These are phyloP conservation scores for Neonectria neomacrospora DNA, from an alignment of 2,329 filamentous ascomycete genomes.

Conservation along the genomic window DNA sequence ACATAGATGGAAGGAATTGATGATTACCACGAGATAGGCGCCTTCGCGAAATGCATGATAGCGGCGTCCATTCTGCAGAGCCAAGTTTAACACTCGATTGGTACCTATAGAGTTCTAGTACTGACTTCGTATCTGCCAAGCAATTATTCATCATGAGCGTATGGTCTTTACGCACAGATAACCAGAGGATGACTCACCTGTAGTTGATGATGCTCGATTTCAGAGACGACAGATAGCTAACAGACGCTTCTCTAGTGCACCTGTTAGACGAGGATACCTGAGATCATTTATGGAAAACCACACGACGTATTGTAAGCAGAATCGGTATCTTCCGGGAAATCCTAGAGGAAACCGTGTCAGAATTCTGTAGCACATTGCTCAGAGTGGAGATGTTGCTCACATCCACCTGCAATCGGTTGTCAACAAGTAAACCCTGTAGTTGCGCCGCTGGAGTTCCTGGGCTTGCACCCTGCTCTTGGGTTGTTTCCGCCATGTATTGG, in stretches of 20 bases:
- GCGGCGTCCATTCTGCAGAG: constrained; percentile 23
- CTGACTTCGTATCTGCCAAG: constrained; percentile 25
- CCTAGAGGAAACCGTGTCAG: neutral
- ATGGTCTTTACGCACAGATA: rapidly evolving
- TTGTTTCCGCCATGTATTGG: neutral
- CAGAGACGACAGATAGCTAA: constrained; percentile 26
- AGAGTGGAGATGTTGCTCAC: neutral
- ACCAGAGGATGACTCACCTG: neutral
- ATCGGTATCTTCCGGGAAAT: neutral
- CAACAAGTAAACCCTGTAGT: neutral
- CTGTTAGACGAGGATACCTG: neutral
- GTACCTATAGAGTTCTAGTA: neutral
- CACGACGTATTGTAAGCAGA: neutral
- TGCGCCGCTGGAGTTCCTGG: neutral
- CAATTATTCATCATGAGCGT: neutral
- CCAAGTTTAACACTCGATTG: neutral
- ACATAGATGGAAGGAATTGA: no score
- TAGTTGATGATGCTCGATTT: constrained; percentile 32
- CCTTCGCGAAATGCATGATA: constrained; percentile 17
- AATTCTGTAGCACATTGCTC: neutral
- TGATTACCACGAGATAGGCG: constrained; percentile 22
- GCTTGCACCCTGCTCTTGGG: neutral
- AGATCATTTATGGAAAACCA: neutral
- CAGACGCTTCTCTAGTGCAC: neutral
- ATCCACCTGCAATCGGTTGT: neutral